Evolutionary conservation across 108 stramenopile species (phyloP), one percentile per base, ranked within the genome.

Genomic region (Discostella stelligeroides): DNA sequence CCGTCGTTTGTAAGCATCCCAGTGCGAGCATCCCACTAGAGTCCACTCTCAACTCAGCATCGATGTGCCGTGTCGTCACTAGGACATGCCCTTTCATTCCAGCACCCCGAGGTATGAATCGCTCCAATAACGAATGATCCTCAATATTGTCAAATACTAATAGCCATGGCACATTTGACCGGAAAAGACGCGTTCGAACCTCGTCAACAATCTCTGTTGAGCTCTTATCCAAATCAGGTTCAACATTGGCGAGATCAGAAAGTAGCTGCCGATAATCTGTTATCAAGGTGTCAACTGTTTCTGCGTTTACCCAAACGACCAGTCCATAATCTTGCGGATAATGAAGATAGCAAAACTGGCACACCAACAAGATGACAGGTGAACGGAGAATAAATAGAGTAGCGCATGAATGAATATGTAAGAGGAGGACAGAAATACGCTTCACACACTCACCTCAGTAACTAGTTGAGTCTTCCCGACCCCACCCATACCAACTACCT

Each of bases 61-160:
- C 81, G 11, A 83, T 50, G 40, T 79, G 69, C 7, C 88, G 85
- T 11, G 85, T 85, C 0, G 88, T 88, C 2, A 86, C 79, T n/a
- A 88, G 39, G 37, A 88, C 74, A 25, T 88, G 88, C 0, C 85
- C 88, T 40, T 42, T 71, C 7, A 48, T 51, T 27, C 77, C 79
- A 9, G 83, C 82, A 21, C 88, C 88, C 6, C 72, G 66, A 0
- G 88, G 88, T 5, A 86, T 64, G 47, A 86, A 88, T 23, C 60
- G 67, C 5, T 82, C 65, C 13, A 88, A 43, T 13, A 85, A 28
- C 5, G 37, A 29, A 17, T 64, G 73, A 51, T 86, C 85, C 46
- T 88, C 88, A n/a, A 86, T 39, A 67, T 88, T 88, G 64, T 88
- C 88, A 69, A 88, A 84, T 18, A 88, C 85, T 23, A 88, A 57